Percentiles rank a stretch among this genome's conserved stretches.
Conservation (phyloP, 2,329 filamentous ascomycete genomes). For the Talaromyces islandicus region DNA sequence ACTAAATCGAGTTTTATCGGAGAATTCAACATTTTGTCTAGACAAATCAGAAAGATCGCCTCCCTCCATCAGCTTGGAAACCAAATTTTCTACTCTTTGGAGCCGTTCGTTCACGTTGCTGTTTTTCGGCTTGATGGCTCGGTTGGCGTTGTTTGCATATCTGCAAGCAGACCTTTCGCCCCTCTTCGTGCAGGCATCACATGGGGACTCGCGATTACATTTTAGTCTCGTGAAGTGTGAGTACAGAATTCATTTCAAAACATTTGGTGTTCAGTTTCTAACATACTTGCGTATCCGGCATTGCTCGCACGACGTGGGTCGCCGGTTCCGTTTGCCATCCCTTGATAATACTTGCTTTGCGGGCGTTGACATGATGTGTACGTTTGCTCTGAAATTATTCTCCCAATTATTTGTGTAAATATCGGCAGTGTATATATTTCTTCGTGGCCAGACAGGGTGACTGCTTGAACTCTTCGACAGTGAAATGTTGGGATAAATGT, state of each 20-base stretch:
- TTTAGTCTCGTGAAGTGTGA: neutral
- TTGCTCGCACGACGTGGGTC: conserved; percentile 12
- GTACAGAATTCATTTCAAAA: neutral
- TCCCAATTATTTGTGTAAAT: neutral
- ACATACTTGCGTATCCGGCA: conserved; percentile 10
- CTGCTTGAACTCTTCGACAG: too few species aligned
- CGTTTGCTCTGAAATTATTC: neutral
- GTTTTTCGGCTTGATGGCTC: conserved; percentile 26
- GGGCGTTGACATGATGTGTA: neutral
- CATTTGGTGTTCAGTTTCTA: neutral
- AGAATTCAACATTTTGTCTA: neutral
- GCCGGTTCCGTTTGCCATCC: conserved; percentile 10
- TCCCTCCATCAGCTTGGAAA: conserved; percentile 6
- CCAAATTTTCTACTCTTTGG: conserved; percentile 8
- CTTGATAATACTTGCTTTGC: conserved; percentile 1
- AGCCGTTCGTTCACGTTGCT: conserved; percentile 57
- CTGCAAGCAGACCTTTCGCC: conserved; percentile 6
- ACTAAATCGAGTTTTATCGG: neutral
- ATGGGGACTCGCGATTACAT: conserved; percentile 10
- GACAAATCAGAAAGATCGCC: neutral
- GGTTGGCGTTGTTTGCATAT: conserved; percentile 11
- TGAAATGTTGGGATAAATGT: too few species aligned
- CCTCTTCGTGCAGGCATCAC: conserved; percentile 7
- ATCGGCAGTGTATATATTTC: neutral
- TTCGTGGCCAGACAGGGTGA: too few species aligned